phyloP scores from a whole-genome alignment of 805 yeast genomes.

The Ogataea paraovalis region DNA sequence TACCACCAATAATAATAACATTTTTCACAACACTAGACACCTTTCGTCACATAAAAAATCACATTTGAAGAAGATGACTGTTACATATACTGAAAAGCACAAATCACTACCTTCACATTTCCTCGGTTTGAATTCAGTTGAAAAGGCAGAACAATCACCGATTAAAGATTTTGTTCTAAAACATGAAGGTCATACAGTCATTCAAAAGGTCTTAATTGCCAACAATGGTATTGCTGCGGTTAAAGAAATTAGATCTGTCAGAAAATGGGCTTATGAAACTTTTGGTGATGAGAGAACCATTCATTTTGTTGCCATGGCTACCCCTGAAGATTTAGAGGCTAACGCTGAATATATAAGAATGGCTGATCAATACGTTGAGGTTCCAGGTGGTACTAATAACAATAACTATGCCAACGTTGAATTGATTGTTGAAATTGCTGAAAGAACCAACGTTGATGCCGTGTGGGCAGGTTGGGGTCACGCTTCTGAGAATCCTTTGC shows the following conservation, averaged over 20 bases:
- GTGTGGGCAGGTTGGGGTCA: conserved; percentile 99
- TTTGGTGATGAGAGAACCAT: conserved; percentile 93
- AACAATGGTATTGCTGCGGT: conserved; percentile 99
- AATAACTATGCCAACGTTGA: conserved; percentile 98
- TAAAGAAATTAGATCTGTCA: conserved; percentile 92
- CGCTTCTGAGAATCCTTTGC: conserved; percentile 95
- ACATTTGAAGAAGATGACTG: conserved; percentile 13
- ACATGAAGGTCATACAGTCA: conserved; percentile 94
- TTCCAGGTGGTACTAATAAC: conserved; percentile 99
- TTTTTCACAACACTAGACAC: background rate
- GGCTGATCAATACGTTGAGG: conserved; percentile 98
- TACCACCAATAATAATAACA: background rate
- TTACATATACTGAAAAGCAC: conserved; percentile 19
- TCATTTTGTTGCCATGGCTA: conserved; percentile 96
- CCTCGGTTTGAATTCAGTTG: conserved; percentile 75
- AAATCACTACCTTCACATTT: conserved; percentile 63
- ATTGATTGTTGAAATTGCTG: conserved; percentile 94
- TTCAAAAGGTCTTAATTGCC: conserved; percentile 84
- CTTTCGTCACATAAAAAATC: background rate
- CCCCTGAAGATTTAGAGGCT: conserved; percentile 97
- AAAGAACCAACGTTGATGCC: conserved; percentile 93
- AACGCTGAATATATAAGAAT: conserved; percentile 97
- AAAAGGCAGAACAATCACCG: conserved; percentile 68
- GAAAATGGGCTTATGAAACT: conserved; percentile 99
- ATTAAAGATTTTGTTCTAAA: conserved; percentile 80